Base-by-base conservation (phyloP, 225 moss, liverwort and hornwort genomes). In the Rhytidiadelphus loreus region DNA sequence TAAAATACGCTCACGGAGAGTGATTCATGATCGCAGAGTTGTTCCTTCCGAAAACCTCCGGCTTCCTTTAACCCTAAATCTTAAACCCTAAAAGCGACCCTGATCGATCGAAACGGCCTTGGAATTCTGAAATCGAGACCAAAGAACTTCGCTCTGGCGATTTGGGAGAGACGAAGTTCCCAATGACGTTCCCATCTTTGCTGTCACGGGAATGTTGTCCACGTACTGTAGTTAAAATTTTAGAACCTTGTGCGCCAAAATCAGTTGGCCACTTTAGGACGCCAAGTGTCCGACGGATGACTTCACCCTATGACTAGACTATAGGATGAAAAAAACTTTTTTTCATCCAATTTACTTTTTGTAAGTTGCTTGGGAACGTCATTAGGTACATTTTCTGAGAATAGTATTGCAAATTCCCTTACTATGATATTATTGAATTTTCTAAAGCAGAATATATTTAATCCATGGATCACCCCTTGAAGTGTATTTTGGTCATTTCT, bases 381-480 rank as follows among this genome's bases (percentile, higher is more conserved):
- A 7, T 64, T 35, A 9, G 6, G 2, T 6, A 65, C 20, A 37
- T 20, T 65, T 37, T 65, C 11, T 37, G 37, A 8, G 11, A 37
- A 6, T 20, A 21, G 21, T 21, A 35, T 21, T 12, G 21, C 1
- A 21, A 66, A 66, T n/a, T 66, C 0, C 11, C 2, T n/a, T 21
- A n/a, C 12, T 66, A 66, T 20, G 21, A 22, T 37, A n/a, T 22
- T n/a, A n/a, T 66, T n/a, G n/a, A 12, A 1, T 12, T 66, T 65
- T 37, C 0, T 66, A 6, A 61, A 28, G 37, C 37, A 20, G 66
- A 66, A 66, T 12, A 66, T 66, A 12, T 2, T 37, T 37, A 11
- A 16, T 59, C 7, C 28, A 28, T 0, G 0, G 1, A 61, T 61
- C 29, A 14, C 7, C 7, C 24, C 3, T 14, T 29, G 4, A 13